Conservation (phyloP, 176 grass and related monocot species). For the Bothriochloa decipiens region DNA sequence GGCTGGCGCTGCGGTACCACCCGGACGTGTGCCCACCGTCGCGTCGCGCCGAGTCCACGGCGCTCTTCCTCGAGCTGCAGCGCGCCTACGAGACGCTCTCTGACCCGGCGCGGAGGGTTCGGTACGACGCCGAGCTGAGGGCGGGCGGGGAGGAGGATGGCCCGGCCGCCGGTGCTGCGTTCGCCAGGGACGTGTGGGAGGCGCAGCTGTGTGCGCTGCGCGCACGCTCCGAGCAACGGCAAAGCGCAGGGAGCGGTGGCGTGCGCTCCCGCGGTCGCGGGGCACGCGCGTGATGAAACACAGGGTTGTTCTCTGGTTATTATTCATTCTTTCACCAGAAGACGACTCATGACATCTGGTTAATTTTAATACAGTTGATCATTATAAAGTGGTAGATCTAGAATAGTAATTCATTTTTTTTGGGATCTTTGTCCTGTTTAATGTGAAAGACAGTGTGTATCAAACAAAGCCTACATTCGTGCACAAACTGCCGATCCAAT, state of each 20-base stretch:
- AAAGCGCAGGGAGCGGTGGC: conserved; percentile 11
- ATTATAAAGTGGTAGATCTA: not conserved
- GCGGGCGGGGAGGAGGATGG: not conserved
- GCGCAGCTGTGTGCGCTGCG: conserved; percentile 49
- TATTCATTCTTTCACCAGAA: not conserved
- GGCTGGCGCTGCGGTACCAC: conserved; percentile 70
- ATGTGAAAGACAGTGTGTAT: not conserved
- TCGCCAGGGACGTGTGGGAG: conserved; percentile 58
- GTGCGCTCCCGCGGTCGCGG: not conserved
- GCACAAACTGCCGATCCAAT: too few relatives aligned
- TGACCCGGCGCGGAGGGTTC: conserved; percentile 46
- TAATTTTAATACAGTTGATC: not conserved
- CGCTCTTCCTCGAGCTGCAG: conserved; percentile 72
- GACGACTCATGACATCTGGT: not conserved
- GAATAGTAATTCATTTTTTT: not conserved
- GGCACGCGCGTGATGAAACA: not conserved
- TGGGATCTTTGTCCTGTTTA: not conserved
- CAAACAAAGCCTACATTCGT: too few relatives aligned
- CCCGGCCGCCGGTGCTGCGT: not conserved
- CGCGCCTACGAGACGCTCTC: conserved; percentile 77
- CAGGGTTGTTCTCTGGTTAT: not conserved
- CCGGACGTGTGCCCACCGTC: conserved; percentile 68
- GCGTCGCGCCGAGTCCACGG: conserved; percentile 53
- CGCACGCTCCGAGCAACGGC: conserved; percentile 31
- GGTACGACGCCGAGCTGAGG: conserved; percentile 58